A percentile compares a stretch with the other conserved stretches of the same genome.
Evolutionary conservation across 257 asterid species (phyloP).

Genomic region (Plantago major): DNA sequence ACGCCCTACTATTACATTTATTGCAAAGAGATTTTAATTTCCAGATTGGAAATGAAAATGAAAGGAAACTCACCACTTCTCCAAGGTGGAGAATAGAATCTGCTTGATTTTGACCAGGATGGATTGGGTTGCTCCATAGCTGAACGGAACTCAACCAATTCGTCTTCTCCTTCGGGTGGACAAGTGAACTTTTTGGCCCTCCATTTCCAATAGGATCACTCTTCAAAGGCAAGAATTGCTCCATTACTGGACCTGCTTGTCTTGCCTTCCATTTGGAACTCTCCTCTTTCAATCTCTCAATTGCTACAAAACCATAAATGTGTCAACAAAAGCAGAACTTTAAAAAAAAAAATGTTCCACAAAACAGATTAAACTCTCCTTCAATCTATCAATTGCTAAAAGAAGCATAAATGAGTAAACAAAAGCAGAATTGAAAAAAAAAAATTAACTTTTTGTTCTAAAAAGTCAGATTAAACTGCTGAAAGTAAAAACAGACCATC

Average conservation of each 20-base stretch:
- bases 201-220: constrained; percentile 12
- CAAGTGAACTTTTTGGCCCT: constrained; percentile 37
- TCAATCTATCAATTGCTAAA: no score
- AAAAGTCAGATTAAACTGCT: not conserved
- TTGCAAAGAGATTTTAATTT: not conserved
- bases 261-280: constrained; percentile 22
- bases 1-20: not conserved
- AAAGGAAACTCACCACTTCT: constrained; percentile 25
- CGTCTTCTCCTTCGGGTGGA: constrained; percentile 34
- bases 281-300: constrained; percentile 44
- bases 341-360: not conserved
- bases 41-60: not conserved
- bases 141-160: constrained; percentile 51
- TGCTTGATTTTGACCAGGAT: constrained; percentile 25
- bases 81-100: constrained; percentile 5
- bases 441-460: not conserved
- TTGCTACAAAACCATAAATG: constrained; percentile 29
- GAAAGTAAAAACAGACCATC: constrained; percentile 23
- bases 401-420: no score
- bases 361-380: no score
- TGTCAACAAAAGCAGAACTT: not conserved
- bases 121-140: constrained; percentile 54
- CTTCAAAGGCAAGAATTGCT: constrained; percentile 25
- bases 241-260: constrained; percentile 21
- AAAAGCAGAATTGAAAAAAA: no score